phyloP scores from a whole-genome alignment of 495 filamentous ascomycete species.

The Gamarada debralockiae region DNA sequence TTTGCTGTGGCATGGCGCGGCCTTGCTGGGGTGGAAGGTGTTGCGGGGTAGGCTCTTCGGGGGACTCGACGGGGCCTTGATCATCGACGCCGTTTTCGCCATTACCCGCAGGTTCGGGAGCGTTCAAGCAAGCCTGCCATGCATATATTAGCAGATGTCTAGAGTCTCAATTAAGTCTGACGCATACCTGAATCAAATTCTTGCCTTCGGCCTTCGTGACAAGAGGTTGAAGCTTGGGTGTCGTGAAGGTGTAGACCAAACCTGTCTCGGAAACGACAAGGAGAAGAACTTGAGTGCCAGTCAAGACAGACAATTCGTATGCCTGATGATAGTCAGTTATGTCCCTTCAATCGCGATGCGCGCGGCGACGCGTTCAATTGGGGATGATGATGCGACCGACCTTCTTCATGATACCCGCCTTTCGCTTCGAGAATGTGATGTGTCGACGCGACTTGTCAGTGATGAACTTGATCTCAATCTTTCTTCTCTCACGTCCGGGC shows the following conservation, averaged over 20 bases:
- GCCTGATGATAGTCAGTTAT: constrained; percentile 56
- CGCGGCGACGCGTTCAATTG: constrained; percentile 19
- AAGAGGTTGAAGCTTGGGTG: constrained; percentile 96
- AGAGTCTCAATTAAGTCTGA: not conserved
- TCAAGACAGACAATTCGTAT: constrained; percentile 96
- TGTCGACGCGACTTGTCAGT: constrained; percentile 99
- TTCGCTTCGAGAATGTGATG: constrained; percentile 99
- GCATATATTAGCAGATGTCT: constrained; percentile 17
- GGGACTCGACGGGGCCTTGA: constrained; percentile 54
- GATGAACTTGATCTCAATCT: constrained; percentile 99
- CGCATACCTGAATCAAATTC: constrained; percentile 94
- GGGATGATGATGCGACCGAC: constrained; percentile 47
- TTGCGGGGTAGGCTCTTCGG: constrained; percentile 56
- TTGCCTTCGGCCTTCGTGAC: constrained; percentile 99
- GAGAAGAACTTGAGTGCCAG: constrained; percentile 94
- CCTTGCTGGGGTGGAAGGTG: constrained; percentile 54
- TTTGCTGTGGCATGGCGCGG: constrained; percentile 45
- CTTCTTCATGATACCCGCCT: constrained; percentile 99
- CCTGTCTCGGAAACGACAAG: constrained; percentile 98
- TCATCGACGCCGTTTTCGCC: constrained; percentile 90
- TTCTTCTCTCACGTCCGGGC: constrained; percentile 94
- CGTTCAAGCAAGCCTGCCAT: constrained; percentile 86
- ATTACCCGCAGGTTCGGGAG: constrained; percentile 84
- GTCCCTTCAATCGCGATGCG: constrained; percentile 16
- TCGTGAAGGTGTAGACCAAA: constrained; percentile 98